Evolutionary conservation across 441 rosid species (phyloP).

Genomic region (Aleurites moluccanus): DNA sequence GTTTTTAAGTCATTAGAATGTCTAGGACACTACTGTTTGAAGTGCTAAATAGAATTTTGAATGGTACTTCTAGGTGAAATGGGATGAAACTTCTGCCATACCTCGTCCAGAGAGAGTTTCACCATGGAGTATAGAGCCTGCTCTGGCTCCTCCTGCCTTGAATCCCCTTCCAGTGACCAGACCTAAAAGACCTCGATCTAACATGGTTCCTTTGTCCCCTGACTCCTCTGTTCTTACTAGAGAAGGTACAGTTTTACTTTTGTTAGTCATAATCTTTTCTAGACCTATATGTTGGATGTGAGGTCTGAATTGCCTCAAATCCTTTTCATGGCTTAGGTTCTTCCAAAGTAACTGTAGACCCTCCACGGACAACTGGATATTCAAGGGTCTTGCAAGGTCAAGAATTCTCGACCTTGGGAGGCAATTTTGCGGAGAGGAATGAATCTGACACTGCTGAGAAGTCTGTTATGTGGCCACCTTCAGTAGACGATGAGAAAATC

Average conservation of each 20-base stretch:
- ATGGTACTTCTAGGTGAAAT: slow-evolving; percentile 62
- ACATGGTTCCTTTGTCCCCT: slow-evolving; percentile 51
- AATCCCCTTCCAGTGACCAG: slow-evolving; percentile 77
- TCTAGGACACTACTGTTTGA: slow-evolving; percentile 2
- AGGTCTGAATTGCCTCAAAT: slow-evolving; percentile 11
- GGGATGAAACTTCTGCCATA: slow-evolving; percentile 88
- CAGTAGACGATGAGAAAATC: slow-evolving; percentile 62
- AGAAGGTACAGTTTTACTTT: slow-evolving; percentile 53
- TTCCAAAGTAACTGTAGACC: slow-evolving; percentile 59
- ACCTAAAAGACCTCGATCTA: slow-evolving; percentile 81
- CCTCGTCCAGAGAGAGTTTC: slow-evolving; percentile 95
- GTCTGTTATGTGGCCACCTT: slow-evolving; percentile 57
- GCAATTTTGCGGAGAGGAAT: slow-evolving; percentile 55
- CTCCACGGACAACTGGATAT: slow-evolving; percentile 61
- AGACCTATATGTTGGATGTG: not conserved
- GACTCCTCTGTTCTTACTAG: slow-evolving; percentile 73
- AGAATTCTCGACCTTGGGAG: slow-evolving; percentile 79
- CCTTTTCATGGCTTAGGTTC: slow-evolving; percentile 44
- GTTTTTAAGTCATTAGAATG: slow-evolving; percentile 10
- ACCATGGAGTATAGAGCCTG: slow-evolving; percentile 97
- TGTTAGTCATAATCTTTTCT: not conserved
- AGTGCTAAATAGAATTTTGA: slow-evolving; percentile 15
- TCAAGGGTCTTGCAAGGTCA: slow-evolving; percentile 99
- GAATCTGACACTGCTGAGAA: slow-evolving; percentile 65
- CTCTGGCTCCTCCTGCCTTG: slow-evolving; percentile 80